Conservation (phyloP, 164 flowering plant genomes). For the Buxus sempervirens region DNA sequence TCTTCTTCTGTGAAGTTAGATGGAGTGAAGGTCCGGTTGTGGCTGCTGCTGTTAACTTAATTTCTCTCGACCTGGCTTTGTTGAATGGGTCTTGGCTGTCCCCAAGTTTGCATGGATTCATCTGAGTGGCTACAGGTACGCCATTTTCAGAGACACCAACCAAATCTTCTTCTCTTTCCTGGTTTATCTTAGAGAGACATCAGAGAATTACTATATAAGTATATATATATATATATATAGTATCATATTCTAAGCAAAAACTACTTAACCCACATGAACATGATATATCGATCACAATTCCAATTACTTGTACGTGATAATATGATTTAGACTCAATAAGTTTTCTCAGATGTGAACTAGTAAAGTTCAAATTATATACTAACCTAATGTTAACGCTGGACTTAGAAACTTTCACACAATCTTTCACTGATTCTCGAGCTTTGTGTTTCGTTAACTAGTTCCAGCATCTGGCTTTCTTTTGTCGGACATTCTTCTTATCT, state of each 20-base stretch:
- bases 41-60: background rate
- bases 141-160: background rate
- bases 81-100: slow-evolving; percentile 64
- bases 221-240: no score
- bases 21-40: background rate
- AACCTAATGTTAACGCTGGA: background rate
- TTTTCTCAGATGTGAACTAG: no score
- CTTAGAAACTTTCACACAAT: background rate
- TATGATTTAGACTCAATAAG: no score
- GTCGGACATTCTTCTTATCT: background rate
- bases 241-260: no score
- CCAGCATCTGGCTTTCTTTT: background rate
- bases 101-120: slow-evolving; percentile 92
- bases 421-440: background rate
- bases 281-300: no score
- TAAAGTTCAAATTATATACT: background rate
- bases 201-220: background rate
- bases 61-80: background rate
- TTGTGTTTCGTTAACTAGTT: background rate
- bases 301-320: no score
- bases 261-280: no score
- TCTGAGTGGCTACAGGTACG: slow-evolving; percentile 88
- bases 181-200: no score
- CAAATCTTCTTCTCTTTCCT: background rate
- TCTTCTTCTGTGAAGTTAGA: slow-evolving; percentile 4